A percentile compares a stretch with the other conserved stretches of the same genome.
Conservation (phyloP, 305 asterid genomes). For the Plantago coronopus region DNA sequence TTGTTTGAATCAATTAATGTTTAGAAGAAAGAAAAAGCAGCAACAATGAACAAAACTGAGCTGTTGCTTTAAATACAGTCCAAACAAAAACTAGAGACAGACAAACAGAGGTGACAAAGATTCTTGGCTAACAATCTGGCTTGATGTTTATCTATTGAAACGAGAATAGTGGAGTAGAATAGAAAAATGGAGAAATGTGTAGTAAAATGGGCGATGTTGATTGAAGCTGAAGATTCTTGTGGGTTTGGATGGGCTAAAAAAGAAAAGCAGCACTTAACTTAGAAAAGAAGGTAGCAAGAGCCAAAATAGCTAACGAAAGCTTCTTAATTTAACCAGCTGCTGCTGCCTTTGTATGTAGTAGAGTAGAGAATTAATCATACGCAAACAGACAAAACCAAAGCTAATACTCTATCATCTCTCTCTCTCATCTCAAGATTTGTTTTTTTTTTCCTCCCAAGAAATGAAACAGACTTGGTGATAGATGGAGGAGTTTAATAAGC, state of each 20-base stretch:
- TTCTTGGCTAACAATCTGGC: too few species aligned
- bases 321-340: conserved; percentile 21
- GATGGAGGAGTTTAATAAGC: too few species aligned
- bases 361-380: conserved; percentile 21
- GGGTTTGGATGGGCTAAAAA: conserved; percentile 31
- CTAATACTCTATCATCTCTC: not conserved
- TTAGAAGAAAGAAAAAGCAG: not conserved
- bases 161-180: too few species aligned
- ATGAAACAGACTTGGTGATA: not conserved
- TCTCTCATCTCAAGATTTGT: not conserved
- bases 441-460: conserved; percentile 2
- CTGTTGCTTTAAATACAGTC: not conserved
- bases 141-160: too few species aligned
- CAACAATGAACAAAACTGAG: not conserved
- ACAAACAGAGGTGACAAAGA: conserved; percentile 27
- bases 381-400: conserved; percentile 31
- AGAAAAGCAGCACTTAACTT: conserved; percentile 36
- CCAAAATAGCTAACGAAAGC: conserved; percentile 67
- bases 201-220: conserved; percentile 27
- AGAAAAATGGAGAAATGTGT: too few species aligned
- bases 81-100: not conserved
- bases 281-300: conserved; percentile 39
- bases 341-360: too few species aligned
- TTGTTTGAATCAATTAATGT: not conserved
- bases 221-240: conserved; percentile 43